Conservation (phyloP, 768 basidiomycete species). For the Hortiboletus campestris region DNA sequence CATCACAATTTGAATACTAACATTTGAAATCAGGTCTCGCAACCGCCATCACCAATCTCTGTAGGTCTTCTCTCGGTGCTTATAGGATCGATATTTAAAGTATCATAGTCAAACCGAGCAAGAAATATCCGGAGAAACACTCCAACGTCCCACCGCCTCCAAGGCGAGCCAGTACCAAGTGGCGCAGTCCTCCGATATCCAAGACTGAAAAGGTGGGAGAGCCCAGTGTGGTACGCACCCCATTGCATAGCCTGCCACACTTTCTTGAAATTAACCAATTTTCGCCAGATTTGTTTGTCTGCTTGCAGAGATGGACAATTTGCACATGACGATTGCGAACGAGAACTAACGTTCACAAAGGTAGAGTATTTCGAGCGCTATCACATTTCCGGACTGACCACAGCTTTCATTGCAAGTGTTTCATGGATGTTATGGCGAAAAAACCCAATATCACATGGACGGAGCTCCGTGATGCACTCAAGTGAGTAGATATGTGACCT, state of each 20-base stretch:
- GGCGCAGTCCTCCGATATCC: constrained; percentile 2
- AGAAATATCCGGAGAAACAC: background rate
- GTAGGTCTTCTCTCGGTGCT: background rate
- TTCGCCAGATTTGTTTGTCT: constrained; percentile 23
- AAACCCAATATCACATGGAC: constrained; percentile 18
- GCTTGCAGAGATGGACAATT: constrained; percentile 26
- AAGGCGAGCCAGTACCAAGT: constrained; percentile 8
- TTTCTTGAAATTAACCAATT: background rate
- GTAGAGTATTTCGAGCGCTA: background rate
- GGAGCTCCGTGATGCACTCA: constrained; percentile 17
- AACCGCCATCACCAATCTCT: constrained; percentile 1
- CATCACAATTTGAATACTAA: background rate
- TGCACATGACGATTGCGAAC: constrained; percentile 23
- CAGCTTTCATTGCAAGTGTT: constrained; percentile 12
- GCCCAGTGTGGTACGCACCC: constrained; percentile 17
- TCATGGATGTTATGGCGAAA: constrained; percentile 10
- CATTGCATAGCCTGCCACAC: background rate
- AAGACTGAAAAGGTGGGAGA: constrained; percentile 8
- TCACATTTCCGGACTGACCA: background rate
- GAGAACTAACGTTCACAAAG: constrained; percentile 25
- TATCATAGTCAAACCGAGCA: constrained; percentile 9
- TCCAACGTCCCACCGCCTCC: background rate
- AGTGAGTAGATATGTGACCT: constrained; percentile 6
- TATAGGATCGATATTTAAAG: background rate
- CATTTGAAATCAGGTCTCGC: constrained; percentile 3